A percentile compares a stretch with the other conserved stretches of the same genome.
Evolutionary conservation across 768 basidiomycete genomes (phyloP).

Genomic region (Pleurotus platypus): DNA sequence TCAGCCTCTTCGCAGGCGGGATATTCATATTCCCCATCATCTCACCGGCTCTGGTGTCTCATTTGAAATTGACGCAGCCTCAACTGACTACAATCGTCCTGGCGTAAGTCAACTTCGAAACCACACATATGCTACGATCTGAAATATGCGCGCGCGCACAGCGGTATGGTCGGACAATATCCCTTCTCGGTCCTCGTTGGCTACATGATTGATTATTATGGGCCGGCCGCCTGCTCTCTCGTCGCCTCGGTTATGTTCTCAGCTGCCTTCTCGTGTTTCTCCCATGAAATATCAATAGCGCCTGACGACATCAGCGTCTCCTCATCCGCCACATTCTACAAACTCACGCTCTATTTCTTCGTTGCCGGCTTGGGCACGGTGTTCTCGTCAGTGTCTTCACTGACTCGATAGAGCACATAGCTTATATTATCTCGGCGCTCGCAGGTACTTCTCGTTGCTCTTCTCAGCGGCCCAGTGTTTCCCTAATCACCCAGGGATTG

Average conservation of each 20-base stretch:
- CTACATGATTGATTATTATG: conserved; percentile 61
- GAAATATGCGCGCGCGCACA: conserved; percentile 22
- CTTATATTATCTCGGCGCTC: neutral
- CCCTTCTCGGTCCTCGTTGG: conserved; percentile 70
- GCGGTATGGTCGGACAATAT: conserved; percentile 84
- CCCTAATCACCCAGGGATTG: conserved; percentile 58
- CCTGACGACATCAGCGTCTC: conserved; percentile 33
- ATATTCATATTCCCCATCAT: conserved; percentile 78
- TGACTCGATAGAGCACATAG: neutral
- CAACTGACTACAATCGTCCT: conserved; percentile 77
- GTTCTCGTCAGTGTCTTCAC: conserved; percentile 52
- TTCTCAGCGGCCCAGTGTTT: conserved; percentile 76
- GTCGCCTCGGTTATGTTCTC: conserved; percentile 56
- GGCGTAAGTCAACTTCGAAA: conserved; percentile 45
- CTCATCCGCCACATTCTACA: conserved; percentile 42
- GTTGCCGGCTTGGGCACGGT: conserved; percentile 66
- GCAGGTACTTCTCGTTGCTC: conserved; percentile 65
- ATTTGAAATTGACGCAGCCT: conserved; percentile 65
- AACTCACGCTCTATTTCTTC: conserved; percentile 55
- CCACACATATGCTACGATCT: neutral
- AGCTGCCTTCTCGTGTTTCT: conserved; percentile 59
- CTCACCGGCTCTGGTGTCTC: conserved; percentile 56
- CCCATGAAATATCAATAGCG: conserved; percentile 49
- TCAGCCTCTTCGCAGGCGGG: conserved; percentile 73
- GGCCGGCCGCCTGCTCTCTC: conserved; percentile 67